phyloP scores from a whole-genome alignment of 164 flowering plant genomes.

The Houttuynia cordata region DNA sequence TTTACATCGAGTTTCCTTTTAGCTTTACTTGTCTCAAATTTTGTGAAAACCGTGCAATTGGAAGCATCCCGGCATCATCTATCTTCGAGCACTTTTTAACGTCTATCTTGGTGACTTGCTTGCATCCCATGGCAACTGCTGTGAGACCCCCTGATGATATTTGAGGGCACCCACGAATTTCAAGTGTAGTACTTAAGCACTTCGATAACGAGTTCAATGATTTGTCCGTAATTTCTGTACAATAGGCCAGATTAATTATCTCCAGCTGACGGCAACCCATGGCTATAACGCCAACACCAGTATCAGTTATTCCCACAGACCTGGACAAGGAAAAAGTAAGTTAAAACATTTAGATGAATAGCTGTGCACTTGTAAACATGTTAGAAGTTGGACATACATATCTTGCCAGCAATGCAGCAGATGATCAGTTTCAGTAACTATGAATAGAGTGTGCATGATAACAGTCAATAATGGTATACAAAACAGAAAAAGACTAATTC shows the following conservation, averaged over 20 bases:
- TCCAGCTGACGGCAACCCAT: constrained; percentile 54
- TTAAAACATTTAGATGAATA: background rate
- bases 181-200: constrained; percentile 50
- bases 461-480: too few species aligned
- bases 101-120: constrained; percentile 54
- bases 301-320: constrained; percentile 53
- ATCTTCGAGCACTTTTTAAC: constrained; percentile 62
- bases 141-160: constrained; percentile 61
- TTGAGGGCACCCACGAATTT: constrained; percentile 61
- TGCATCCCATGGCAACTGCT: constrained; percentile 61
- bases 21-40: constrained; percentile 40
- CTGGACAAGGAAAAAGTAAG: constrained; percentile 22
- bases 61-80: constrained; percentile 67
- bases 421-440: background rate
- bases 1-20: too few species aligned
- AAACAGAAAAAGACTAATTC: too few species aligned
- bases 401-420: background rate
- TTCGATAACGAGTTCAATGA: constrained; percentile 52
- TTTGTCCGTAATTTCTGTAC: constrained; percentile 49
- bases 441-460: too few species aligned
- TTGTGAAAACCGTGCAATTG: constrained; percentile 60
- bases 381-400: too few species aligned
- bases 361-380: background rate
- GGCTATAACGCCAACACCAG: constrained; percentile 52
- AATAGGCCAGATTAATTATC: constrained; percentile 64